Evolutionary conservation across 768 basidiomycete species (phyloP), one percentile per base, ranked within the genome.

Genomic region (Hydnomerulius pinastri): DNA sequence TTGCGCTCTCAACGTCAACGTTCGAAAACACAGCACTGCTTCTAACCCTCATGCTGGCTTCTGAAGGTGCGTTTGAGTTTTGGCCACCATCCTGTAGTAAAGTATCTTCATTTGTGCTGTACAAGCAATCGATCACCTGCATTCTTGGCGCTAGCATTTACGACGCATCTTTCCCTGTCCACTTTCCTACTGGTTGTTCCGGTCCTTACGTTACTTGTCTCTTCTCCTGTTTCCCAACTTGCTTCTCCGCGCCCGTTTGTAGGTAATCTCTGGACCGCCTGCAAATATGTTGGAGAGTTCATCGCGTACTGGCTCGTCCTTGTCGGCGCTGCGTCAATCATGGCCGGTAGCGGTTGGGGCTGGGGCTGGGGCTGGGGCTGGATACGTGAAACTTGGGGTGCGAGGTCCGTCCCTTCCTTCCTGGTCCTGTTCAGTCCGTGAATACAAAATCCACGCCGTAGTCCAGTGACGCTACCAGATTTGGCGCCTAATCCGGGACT

Each of bases 401-500:
- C 89, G 44, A 85, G 80, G 93, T 94, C 62, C 37, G 60, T 63
- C 3, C 44, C 40, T 59, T 37, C 38, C 3, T n/a, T 36, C 11
- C 37, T 6, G 21, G 25, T 4, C 43, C 37, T 4, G 29, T 38
- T 17, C 33, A 37, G 40, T 44, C 4, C 6, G 12, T 23, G 5
- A 37, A 18, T 32, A 36, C 27, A 51, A 50, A 12, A 27, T 8
- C 37, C 17, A 6, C 6, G 7, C 56, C 25, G 43, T 46, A 98
- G 95, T 39, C 61, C n/a, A n/a, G n/a, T 97, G 20, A 81, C 79
- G 17, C 80, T 97, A 8, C 88, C 90, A 2, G 95, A 97, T 64
- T 70, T 98, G 54, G 94, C 92, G 9, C 96, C 97, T 0, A 98
- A 95, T 59, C 83, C 90, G 4, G 96, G 97, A 2, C 71, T 98